phyloP scores from a whole-genome alignment of 2,329 filamentous ascomycete genomes.

The Aspergillus costaricaensis region DNA sequence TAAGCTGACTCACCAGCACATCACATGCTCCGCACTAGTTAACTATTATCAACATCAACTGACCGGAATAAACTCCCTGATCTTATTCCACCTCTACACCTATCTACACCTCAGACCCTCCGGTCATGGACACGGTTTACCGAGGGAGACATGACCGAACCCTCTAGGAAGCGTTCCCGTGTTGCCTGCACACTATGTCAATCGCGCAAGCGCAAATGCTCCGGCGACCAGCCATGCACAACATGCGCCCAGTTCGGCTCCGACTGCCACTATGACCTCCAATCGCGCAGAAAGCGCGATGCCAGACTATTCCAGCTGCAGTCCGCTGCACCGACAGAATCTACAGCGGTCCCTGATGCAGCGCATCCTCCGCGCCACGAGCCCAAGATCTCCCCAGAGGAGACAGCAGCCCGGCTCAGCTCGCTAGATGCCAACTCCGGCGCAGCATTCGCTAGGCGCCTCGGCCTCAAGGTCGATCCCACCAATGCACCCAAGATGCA shows the following conservation, averaged over 20 bases:
- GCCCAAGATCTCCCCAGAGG: slow-evolving; percentile 16
- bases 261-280: slow-evolving; percentile 51
- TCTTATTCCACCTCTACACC: not conserved
- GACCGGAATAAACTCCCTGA: not conserved
- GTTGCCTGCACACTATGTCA: slow-evolving; percentile 56
- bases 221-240: slow-evolving; percentile 55
- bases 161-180: slow-evolving; percentile 44
- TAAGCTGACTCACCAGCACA: not conserved
- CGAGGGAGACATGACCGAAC: slow-evolving; percentile 28
- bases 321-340: slow-evolving; percentile 13
- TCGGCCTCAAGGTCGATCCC: slow-evolving; percentile 57
- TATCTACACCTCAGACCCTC: not conserved
- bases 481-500: slow-evolving; percentile 56
- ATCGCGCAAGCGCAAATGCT: slow-evolving; percentile 59
- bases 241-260: slow-evolving; percentile 58
- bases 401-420: slow-evolving; percentile 28
- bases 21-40: not conserved
- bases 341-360: slow-evolving; percentile 8
- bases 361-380: slow-evolving; percentile 11
- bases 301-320: slow-evolving; percentile 24
- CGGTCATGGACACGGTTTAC: not conserved
- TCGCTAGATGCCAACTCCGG: slow-evolving; percentile 61
- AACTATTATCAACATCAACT: not conserved
- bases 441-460: slow-evolving; percentile 56
- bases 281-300: slow-evolving; percentile 35